Percentiles rank a stretch among this genome's conserved stretches.
phyloP scores from a whole-genome alignment of 2,329 filamentous ascomycete genomes.

The Epichloe elymi region DNA sequence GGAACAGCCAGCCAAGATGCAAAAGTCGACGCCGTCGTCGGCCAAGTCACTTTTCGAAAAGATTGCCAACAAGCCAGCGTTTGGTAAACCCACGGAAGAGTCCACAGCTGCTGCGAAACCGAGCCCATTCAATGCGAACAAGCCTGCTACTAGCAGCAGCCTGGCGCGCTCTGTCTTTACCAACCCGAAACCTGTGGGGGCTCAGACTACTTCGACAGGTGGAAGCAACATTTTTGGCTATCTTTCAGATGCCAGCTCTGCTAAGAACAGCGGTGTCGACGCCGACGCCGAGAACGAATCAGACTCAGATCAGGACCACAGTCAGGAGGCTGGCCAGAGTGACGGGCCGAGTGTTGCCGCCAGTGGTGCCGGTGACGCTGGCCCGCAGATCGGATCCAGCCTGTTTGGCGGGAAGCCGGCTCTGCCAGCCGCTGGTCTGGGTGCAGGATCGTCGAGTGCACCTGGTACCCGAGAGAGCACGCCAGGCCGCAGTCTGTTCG shows the following conservation, averaged over 20 bases:
- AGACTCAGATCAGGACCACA: conserved; percentile 29
- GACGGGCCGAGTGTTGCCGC: conserved; percentile 30
- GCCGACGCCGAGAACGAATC: conserved; percentile 33
- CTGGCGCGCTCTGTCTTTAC: conserved; percentile 31
- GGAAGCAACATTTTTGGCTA: conserved; percentile 45
- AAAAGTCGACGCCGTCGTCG: conserved; percentile 37
- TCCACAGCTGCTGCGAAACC: conserved; percentile 15
- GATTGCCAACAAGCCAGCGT: conserved; percentile 36
- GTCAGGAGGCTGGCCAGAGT: conserved; percentile 29
- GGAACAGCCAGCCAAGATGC: conserved; percentile 36
- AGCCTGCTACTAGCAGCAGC: conserved; percentile 21
- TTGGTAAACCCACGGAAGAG: conserved; percentile 14
- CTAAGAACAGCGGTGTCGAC: conserved; percentile 39
- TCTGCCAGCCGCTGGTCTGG: conserved; percentile 10
- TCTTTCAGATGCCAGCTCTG: conserved; percentile 42
- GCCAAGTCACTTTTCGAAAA: conserved; percentile 45
- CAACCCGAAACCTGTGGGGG: conserved; percentile 21
- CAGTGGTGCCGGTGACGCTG: conserved; percentile 28
- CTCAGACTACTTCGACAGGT: conserved; percentile 12
- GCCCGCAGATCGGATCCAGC: conserved; percentile 17
- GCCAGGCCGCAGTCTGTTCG: conserved; percentile 39
- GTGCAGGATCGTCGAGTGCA: conserved; percentile 19
- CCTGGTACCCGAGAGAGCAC: conserved; percentile 31
- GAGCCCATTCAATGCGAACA: conserved; percentile 21
- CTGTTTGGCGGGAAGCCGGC: conserved; percentile 20